Base-by-base conservation (phyloP, 768 basidiomycete genomes). In the Coprinellus micaceus region DNA sequence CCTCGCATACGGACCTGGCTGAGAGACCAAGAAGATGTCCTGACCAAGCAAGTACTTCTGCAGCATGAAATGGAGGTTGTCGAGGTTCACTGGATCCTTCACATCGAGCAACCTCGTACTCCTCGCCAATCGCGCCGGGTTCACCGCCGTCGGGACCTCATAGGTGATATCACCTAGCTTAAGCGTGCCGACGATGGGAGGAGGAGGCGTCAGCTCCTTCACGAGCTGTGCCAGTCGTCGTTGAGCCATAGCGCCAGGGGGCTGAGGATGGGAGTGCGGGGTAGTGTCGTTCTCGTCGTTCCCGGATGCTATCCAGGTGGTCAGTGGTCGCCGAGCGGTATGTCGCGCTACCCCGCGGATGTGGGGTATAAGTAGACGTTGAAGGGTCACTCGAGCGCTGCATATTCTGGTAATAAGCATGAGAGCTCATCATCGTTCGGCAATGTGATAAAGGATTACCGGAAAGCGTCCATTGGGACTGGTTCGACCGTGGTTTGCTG, bases 1-100 rank as follows among this genome's bases (percentile, higher is more conserved):
- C 36, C 85, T 73, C 11, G 85, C 84, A 67, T 86, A 86, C 2
- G 84, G 84, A 0, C 85, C 85, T 0, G 85, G 85, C 60, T 86
- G 84, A 0, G 82, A 82, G 3, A 86, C 73, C 22, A 88, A 67
- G 64, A 86, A 88, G 4, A 85, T 71, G 65, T 87, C 85, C 66
- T 87, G 85, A 2, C 83, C 84, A 0, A 88, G 75, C 15, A 86
- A 63, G 64, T 82, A 82, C 66, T 88, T 88, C 72, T 88, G 84
- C 61, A 88, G 64, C 69, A 87, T 74, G 61, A 84, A 88, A 64
- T 84, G 79, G 24, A 88, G 65, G 59, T 85, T 82, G 52, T 84
- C 81, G 41, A 76, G 56, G 60, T 81, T 86, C 44, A 82, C 72
- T 0, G 77, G 64, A 61, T 86, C 78, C 43, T 74, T 61, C n/a